Conservation (phyloP, 139 green algal species). For the Volvox reticuliferus region DNA sequence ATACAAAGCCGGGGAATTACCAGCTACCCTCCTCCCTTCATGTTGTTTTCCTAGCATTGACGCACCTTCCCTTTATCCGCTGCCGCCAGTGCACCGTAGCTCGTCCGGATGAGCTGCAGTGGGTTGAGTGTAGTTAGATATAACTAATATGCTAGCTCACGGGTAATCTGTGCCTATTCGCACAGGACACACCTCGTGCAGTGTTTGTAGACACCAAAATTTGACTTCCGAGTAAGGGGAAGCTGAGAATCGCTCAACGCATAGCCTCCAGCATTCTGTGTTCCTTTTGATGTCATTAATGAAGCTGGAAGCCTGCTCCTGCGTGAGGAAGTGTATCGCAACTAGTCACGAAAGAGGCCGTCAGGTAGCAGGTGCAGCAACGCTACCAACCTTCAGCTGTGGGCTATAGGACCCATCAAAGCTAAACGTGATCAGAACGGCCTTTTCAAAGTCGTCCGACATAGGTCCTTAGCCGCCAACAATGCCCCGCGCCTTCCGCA, state of each 20-base stretch:
- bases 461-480: slow-evolving; percentile 5
- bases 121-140: neutral
- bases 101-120: slow-evolving; percentile 56
- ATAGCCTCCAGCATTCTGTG: slow-evolving; percentile 81
- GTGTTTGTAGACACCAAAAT: slow-evolving; percentile 97
- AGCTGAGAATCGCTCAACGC: slow-evolving; percentile 76
- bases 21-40: too few relatives aligned
- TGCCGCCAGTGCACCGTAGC: slow-evolving; percentile 48
- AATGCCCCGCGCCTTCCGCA: neutral
- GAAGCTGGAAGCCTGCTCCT: slow-evolving; percentile 81
- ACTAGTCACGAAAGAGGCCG: neutral
- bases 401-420: slow-evolving; percentile 71
- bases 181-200: slow-evolving; percentile 80
- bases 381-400: slow-evolving; percentile 49
- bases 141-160: neutral
- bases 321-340: neutral
- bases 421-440: slow-evolving; percentile 91
- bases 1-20: too few relatives aligned
- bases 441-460: slow-evolving; percentile 93
- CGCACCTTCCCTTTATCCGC: slow-evolving; percentile 47
- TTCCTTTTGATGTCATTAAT: slow-evolving; percentile 70
- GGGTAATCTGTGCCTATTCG: neutral
- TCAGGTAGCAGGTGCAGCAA: neutral
- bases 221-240: slow-evolving; percentile 88
- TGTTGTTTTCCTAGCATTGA: neutral